phyloP scores from a whole-genome alignment of 768 basidiomycete genomes.

The Russula emetica region DNA sequence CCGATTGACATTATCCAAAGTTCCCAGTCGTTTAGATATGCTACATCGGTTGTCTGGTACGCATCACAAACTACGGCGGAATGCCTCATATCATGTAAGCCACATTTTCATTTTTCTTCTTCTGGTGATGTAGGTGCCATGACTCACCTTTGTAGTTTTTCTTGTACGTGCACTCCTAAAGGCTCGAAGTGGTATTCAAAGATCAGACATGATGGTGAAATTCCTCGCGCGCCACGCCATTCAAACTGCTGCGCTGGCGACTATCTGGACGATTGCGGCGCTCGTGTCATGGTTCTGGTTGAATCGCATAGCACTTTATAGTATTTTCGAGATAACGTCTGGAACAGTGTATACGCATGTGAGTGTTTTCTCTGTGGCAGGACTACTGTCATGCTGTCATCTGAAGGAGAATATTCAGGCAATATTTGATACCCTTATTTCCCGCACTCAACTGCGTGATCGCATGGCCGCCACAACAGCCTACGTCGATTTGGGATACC shows the following conservation, averaged over 20 bases:
- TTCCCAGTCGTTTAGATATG: background rate
- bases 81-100: slow-evolving; percentile 4
- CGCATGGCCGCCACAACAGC: background rate
- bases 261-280: background rate
- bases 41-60: background rate
- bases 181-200: background rate
- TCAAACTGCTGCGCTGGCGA: slow-evolving; percentile 5
- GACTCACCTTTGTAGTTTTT: background rate
- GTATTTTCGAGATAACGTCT: slow-evolving; percentile 3
- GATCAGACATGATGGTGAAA: background rate
- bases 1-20: background rate
- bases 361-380: background rate
- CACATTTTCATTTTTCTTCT: background rate
- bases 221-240: background rate
- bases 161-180: slow-evolving; percentile 4
- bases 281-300: slow-evolving; percentile 1
- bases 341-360: slow-evolving; percentile 13
- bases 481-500: background rate
- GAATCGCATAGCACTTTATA: background rate
- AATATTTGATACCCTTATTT: slow-evolving; percentile 2
- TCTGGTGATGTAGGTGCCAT: background rate
- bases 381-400: background rate
- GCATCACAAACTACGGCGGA: background rate
- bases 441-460: background rate
- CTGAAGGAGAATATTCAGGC: background rate